Percentiles rank a stretch among this genome's conserved stretches.
These are phyloP conservation scores for Echinosophora koreensis DNA, from an alignment of 306 rosid species.

Conservation along the genomic window DNA sequence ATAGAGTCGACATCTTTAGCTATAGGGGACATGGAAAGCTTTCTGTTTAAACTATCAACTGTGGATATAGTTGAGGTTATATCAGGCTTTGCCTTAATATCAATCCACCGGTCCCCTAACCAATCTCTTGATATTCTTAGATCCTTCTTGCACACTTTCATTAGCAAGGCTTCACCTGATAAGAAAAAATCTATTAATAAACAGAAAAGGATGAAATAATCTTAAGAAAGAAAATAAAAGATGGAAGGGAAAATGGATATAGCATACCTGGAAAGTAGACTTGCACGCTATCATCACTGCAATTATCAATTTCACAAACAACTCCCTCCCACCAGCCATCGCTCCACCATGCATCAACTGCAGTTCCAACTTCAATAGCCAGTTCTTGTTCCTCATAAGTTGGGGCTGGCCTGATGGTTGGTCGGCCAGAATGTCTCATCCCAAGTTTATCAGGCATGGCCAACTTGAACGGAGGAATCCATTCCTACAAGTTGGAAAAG, in stretches of 20 bases:
- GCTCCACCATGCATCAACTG: constrained; percentile 99
- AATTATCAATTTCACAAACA: constrained; percentile 62
- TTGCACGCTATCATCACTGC: constrained; percentile 57
- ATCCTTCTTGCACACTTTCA: constrained; percentile 69
- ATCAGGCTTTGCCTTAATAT: constrained; percentile 68
- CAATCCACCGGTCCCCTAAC: constrained; percentile 83
- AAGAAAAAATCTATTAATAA: constrained; percentile 36
- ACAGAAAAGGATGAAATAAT: not conserved
- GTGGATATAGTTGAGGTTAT: constrained; percentile 63
- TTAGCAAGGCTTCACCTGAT: constrained; percentile 79
- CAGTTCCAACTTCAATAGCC: constrained; percentile 67
- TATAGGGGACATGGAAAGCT: constrained; percentile 51
- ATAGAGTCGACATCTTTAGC: constrained; percentile 54
- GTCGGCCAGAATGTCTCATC: constrained; percentile 80
- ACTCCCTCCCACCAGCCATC: constrained; percentile 99
- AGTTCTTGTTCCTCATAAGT: constrained; percentile 59
- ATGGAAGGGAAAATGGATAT: not conserved
- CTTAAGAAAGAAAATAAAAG: not conserved
- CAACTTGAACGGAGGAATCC: constrained; percentile 82
- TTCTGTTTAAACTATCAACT: constrained; percentile 50
- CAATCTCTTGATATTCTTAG: constrained; percentile 89
- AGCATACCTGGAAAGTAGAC: constrained; percentile 83
- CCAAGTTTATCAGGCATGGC: constrained; percentile 92
- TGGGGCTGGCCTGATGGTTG: constrained; percentile 81
- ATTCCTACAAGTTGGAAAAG: constrained; percentile 70